Conservation (phyloP, 257 asterid genomes). For the Petunia axillaris region DNA sequence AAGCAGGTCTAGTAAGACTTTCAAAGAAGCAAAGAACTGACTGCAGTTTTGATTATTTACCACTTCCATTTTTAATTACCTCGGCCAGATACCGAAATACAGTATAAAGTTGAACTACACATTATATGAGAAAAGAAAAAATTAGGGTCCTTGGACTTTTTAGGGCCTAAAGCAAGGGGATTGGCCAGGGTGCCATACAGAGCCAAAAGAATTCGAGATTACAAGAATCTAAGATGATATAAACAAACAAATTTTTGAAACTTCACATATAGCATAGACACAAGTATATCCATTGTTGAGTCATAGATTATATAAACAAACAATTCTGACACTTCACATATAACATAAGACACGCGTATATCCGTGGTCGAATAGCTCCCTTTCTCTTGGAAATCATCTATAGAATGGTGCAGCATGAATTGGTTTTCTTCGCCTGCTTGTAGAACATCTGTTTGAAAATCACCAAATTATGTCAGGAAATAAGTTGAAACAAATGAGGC, state of each 20-base stretch:
- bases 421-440: slow-evolving; percentile 92
- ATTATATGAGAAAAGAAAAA: too few relatives aligned
- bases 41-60: too few relatives aligned
- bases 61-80: too few relatives aligned
- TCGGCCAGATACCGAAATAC: too few relatives aligned
- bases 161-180: too few relatives aligned
- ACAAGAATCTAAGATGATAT: slow-evolving; percentile 33
- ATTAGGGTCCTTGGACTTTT: too few relatives aligned
- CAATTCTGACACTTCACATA: background rate
- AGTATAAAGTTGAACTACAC: too few relatives aligned
- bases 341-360: background rate
- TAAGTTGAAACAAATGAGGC: too few relatives aligned
- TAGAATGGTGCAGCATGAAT: slow-evolving; percentile 74
- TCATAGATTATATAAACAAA: too few relatives aligned
- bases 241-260: slow-evolving; percentile 34
- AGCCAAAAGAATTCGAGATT: slow-evolving; percentile 30
- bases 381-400: slow-evolving; percentile 35
- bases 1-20: too few relatives aligned
- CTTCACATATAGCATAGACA: slow-evolving; percentile 27
- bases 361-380: background rate
- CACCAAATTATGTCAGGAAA: background rate
- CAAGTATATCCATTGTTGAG: slow-evolving; percentile 18
- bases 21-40: too few relatives aligned
- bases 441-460: slow-evolving; percentile 65
- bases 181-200: background rate